These are phyloP conservation scores for Starmera amethionina DNA, from an alignment of 805 yeast genomes.

Conservation along the genomic window DNA sequence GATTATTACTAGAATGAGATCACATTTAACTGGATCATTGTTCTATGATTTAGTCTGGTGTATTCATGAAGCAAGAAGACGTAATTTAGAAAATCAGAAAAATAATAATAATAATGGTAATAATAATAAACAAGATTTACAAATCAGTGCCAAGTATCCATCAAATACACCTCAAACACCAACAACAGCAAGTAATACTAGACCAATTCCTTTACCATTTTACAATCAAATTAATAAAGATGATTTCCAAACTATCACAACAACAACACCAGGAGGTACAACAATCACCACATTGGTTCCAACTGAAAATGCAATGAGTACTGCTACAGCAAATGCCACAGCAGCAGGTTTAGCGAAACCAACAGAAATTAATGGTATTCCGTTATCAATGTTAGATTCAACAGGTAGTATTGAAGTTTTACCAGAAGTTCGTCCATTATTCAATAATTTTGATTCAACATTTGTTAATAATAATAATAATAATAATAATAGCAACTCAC, in stretches of 20 bases:
- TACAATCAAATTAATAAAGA: conserved; percentile 86
- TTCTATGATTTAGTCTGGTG: conserved; percentile 92
- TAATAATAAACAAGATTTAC: too few species aligned
- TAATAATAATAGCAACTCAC: background rate
- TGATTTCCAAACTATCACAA: conserved; percentile 74
- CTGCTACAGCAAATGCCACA: conserved; percentile 46
- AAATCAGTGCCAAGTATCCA: conserved; percentile 2
- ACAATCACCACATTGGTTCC: conserved; percentile 85
- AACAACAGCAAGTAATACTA: conserved; percentile 10
- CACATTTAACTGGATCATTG: conserved; percentile 83
- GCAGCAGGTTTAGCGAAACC: conserved; percentile 48
- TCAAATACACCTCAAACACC: conserved; percentile 18
- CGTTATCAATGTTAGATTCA: conserved; percentile 63
- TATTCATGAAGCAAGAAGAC: conserved; percentile 84
- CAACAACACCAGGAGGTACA: conserved; percentile 89
- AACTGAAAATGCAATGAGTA: conserved; percentile 63
- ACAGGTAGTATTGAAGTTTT: conserved; percentile 49
- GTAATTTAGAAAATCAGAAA: conserved; percentile 36
- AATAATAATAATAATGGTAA: conserved; percentile 19
- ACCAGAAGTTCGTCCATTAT: conserved; percentile 10
- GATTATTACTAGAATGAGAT: conserved; percentile 79
- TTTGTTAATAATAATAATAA: conserved; percentile 4
- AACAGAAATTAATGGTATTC: conserved; percentile 58
- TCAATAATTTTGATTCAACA: conserved; percentile 1
- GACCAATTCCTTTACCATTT: conserved; percentile 62